These are phyloP conservation scores for Colletotrichum lupini DNA, from an alignment of 2,329 filamentous ascomycete genomes.

Conservation along the genomic window DNA sequence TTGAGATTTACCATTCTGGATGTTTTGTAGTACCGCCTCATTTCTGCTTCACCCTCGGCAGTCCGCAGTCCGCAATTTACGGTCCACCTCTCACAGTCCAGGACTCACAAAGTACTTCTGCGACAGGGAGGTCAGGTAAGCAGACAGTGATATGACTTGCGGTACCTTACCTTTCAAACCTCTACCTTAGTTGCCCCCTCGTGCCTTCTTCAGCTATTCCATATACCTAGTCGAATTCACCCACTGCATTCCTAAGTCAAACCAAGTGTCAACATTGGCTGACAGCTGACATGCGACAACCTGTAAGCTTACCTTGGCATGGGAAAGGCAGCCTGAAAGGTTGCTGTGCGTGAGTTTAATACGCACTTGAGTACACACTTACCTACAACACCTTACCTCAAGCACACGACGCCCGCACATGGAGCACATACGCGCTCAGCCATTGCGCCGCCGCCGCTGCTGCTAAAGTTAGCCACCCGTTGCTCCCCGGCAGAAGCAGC, in stretches of 20 bases:
- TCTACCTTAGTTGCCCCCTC: neutral
- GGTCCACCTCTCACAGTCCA: neutral
- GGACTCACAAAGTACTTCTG: neutral
- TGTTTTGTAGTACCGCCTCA: neutral
- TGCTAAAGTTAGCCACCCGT: slow-evolving; percentile 31
- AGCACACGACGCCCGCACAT: neutral
- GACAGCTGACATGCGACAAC: neutral
- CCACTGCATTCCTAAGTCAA: neutral
- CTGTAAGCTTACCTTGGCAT: slow-evolving; percentile 1
- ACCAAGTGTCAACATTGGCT: neutral
- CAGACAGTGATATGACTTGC: neutral
- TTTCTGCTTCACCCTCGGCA: neutral
- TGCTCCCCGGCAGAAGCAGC: slow-evolving; percentile 6
- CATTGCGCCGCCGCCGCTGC: slow-evolving; percentile 2
- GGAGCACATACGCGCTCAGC: neutral
- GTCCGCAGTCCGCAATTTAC: neutral
- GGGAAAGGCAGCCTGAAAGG: neutral
- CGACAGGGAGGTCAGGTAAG: neutral
- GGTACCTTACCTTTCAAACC: neutral
- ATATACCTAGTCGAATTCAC: neutral
- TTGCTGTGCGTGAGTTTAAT: no score
- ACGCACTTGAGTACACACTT: neutral
- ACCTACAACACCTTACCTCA: neutral
- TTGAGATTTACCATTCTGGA: neutral
- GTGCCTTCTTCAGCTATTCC: neutral